Evolutionary conservation across 2,329 filamentous ascomycete species (phyloP).

Genomic region (Aspergillus clavatus): DNA sequence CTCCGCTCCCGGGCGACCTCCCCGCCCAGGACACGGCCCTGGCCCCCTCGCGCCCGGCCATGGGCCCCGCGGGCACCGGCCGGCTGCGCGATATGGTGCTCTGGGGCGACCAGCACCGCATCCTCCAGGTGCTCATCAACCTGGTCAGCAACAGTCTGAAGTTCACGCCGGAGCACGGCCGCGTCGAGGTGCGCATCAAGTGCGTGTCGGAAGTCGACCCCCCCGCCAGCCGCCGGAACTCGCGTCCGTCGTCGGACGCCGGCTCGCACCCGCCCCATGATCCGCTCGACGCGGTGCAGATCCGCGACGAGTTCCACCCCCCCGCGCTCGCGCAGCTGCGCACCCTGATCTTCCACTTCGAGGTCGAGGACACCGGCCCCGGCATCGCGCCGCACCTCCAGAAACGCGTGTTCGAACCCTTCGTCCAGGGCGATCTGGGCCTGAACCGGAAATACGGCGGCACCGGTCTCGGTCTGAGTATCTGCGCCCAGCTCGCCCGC

Average conservation of each 20-base stretch:
- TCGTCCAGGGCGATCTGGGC: conserved; percentile 86
- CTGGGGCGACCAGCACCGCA: conserved; percentile 88
- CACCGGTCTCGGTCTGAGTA: conserved; percentile 81
- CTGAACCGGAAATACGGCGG: conserved; percentile 87
- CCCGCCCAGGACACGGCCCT: conserved; percentile 17
- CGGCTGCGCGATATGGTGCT: conserved; percentile 78
- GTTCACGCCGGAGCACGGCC: conserved; percentile 75
- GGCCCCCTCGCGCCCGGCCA: conserved; percentile 44
- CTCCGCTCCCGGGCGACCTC: conserved; percentile 29
- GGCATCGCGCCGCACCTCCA: conserved; percentile 76
- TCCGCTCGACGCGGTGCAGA: not conserved
- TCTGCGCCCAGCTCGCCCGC: conserved; percentile 78
- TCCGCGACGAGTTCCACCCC: conserved; percentile 23
- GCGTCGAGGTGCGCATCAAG: conserved; percentile 69
- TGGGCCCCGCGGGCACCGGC: conserved; percentile 62
- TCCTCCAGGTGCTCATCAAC: conserved; percentile 75
- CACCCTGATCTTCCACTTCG: conserved; percentile 75
- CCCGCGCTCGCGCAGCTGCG: conserved; percentile 56
- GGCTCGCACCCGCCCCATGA: conserved; percentile 8
- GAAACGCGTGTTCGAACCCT: conserved; percentile 84
- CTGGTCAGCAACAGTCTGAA: conserved; percentile 88
- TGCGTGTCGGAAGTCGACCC: conserved; percentile 47
- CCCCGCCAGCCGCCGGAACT: conserved; percentile 43
- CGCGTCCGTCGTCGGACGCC: conserved; percentile 5
- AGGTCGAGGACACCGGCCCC: conserved; percentile 82